A percentile compares a stretch with the other conserved stretches of the same genome.
phyloP scores from a whole-genome alignment of 2,329 filamentous ascomycete genomes.

The Venturia asperata region DNA sequence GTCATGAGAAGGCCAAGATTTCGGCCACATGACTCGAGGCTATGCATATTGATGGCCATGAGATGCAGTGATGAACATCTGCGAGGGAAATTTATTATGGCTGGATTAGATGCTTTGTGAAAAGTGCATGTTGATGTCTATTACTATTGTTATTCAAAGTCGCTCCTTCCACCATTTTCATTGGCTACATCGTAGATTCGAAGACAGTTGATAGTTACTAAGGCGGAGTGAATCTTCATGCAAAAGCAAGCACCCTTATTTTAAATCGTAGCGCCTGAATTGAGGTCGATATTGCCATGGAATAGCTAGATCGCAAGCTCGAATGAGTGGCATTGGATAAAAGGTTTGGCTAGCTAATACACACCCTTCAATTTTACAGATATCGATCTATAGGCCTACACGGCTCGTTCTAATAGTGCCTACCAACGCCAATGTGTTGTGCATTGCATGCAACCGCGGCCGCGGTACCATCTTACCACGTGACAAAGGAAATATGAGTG shows the following conservation, averaged over 20 bases:
- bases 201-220: neutral
- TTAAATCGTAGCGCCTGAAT: no score
- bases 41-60: no score
- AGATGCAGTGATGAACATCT: no score
- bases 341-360: neutral
- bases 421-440: neutral
- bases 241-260: no score
- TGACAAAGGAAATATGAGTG: neutral
- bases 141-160: no score
- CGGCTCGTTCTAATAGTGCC: neutral
- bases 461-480: neutral
- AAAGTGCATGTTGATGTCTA: no score
- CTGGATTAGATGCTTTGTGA: no score
- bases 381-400: slow-evolving; percentile 7
- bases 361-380: slow-evolving; percentile 7
- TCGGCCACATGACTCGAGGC: neutral
- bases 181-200: no score
- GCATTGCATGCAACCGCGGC: neutral
- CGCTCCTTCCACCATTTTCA: no score
- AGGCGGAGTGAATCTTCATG: no score
- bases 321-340: slow-evolving; percentile 5
- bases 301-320: neutral
- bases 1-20: slow-evolving; percentile 1
- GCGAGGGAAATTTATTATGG: no score
- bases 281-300: no score